These are phyloP conservation scores for Ogataea minuta DNA, from an alignment of 805 yeast genomes.

Conservation along the genomic window DNA sequence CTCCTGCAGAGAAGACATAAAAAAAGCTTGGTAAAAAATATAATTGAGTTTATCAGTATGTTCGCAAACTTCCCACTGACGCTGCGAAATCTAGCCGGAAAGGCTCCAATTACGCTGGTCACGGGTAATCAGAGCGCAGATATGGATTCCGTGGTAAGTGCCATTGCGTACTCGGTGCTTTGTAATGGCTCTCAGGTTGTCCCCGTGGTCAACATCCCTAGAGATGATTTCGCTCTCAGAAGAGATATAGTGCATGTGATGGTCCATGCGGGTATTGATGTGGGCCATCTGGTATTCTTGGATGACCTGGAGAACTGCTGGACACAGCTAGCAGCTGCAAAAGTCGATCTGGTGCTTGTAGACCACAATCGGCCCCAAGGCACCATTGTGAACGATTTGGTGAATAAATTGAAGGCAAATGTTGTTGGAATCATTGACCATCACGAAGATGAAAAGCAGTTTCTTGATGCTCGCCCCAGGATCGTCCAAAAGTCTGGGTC, in stretches of 20 bases:
- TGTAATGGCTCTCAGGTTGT: constrained; percentile 31
- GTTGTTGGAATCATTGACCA: constrained; percentile 78
- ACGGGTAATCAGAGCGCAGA: constrained; percentile 88
- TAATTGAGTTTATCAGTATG: not conserved
- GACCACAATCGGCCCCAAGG: constrained; percentile 79
- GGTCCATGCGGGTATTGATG: constrained; percentile 42
- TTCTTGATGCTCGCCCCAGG: constrained; percentile 55
- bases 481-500: constrained; percentile 67
- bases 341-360: constrained; percentile 57
- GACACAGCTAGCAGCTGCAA: constrained; percentile 8
- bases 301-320: constrained; percentile 55
- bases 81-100: constrained; percentile 3
- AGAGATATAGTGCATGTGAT: constrained; percentile 67
- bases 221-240: constrained; percentile 62
- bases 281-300: constrained; percentile 52
- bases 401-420: constrained; percentile 26
- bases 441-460: constrained; percentile 68
- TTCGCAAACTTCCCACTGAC: not conserved
- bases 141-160: constrained; percentile 80
- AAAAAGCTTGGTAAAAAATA: not conserved
- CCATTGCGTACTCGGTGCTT: constrained; percentile 70
- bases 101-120: constrained; percentile 39
- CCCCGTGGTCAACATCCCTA: constrained; percentile 78
- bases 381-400: constrained; percentile 33
- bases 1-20: constrained; percentile 7